phyloP scores from a whole-genome alignment of 2,329 filamentous ascomycete genomes.

The Cladophialophora carrionii region DNA sequence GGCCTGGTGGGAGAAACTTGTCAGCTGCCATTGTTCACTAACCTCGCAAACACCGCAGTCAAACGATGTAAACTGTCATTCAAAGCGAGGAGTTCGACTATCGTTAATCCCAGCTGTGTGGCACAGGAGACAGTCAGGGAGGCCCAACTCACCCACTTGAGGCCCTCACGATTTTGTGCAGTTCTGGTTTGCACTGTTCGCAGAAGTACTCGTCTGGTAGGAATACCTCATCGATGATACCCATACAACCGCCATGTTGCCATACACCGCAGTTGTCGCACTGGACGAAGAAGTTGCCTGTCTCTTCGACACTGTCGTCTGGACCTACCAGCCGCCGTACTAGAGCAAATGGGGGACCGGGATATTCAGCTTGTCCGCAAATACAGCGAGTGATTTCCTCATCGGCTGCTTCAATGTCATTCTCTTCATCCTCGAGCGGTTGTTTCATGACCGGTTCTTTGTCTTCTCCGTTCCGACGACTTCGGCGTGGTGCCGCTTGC shows the following conservation, averaged over 20 bases:
- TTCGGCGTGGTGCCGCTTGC: conserved; percentile 65
- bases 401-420: conserved; percentile 70
- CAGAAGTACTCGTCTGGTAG: conserved; percentile 98
- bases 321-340: conserved; percentile 27
- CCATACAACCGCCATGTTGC: conserved; percentile 97
- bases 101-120: background rate
- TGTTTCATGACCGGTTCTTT: conserved; percentile 41
- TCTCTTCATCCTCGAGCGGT: conserved; percentile 65
- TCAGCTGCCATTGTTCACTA: conserved; percentile 8
- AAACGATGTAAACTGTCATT: background rate
- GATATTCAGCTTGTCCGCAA: conserved; percentile 92
- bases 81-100: background rate
- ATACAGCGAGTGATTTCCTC: conserved; percentile 95
- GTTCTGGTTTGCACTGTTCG: conserved; percentile 87
- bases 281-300: conserved; percentile 95
- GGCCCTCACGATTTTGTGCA: conserved; percentile 81
- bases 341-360: conserved; percentile 59
- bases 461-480: conserved; percentile 72
- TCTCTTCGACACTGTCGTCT: conserved; percentile 64
- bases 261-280: conserved; percentile 96
- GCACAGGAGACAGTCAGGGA: conserved; percentile 18
- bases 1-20: conserved; percentile 49
- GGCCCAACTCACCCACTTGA: conserved; percentile 74
- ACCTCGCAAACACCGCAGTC: conserved; percentile 5
- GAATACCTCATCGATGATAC: conserved; percentile 90